Evolutionary conservation across 495 filamentous ascomycete genomes (phyloP).

Genomic region (Penicillium canescens): DNA sequence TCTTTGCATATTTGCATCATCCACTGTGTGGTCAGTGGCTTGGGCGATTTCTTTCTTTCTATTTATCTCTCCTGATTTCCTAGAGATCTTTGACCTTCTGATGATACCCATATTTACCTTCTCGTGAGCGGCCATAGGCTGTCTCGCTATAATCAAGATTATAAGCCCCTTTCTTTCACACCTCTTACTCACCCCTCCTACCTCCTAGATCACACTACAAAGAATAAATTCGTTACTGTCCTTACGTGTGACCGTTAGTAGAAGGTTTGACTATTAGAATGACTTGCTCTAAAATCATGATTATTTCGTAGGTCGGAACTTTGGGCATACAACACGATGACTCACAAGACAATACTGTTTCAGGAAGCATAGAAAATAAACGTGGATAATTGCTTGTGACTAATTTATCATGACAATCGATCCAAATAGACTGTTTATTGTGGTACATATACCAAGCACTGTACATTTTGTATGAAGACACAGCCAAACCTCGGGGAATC

Average conservation of each 20-base stretch:
- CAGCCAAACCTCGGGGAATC: slow-evolving; percentile 18
- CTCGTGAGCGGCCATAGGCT: slow-evolving; percentile 7
- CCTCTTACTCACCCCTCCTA: background rate
- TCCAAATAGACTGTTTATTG: too few relatives aligned
- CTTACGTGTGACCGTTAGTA: too few relatives aligned
- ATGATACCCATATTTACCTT: slow-evolving; percentile 39
- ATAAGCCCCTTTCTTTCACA: background rate
- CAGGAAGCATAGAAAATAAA: too few relatives aligned
- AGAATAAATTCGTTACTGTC: background rate
- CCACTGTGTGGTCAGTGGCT: background rate
- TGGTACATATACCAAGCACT: background rate
- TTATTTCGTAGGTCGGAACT: too few relatives aligned
- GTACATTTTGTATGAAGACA: slow-evolving; percentile 6
- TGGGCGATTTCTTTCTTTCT: slow-evolving; percentile 4
- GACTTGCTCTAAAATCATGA: too few relatives aligned
- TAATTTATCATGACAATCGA: too few relatives aligned
- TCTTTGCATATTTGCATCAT: slow-evolving; percentile 6
- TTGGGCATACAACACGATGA: too few relatives aligned
- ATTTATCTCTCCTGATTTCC: slow-evolving; percentile 7
- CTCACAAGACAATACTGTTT: too few relatives aligned
- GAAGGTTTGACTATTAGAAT: too few relatives aligned
- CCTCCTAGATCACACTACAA: slow-evolving; percentile 4
- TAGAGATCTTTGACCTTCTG: slow-evolving; percentile 17
- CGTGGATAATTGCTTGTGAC: too few relatives aligned
- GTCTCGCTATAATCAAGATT: slow-evolving; percentile 3